These are phyloP conservation scores for Naegleria gruberi DNA, from an alignment of 208 protist species.

Conservation along the genomic window DNA sequence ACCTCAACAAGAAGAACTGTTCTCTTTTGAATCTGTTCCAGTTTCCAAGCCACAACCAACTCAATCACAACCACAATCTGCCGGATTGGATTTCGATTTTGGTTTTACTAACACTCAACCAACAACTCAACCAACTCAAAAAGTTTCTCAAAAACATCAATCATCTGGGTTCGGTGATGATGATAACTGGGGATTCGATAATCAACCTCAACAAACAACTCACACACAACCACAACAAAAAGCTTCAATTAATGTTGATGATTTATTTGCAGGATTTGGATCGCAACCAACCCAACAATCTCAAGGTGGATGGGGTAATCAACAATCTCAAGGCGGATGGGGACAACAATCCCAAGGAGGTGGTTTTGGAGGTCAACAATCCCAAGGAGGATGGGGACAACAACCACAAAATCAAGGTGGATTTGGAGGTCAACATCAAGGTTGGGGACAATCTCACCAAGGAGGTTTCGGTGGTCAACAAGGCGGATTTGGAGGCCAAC, in stretches of 20 bases:
- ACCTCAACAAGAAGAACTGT: background rate
- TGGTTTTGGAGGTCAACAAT: background rate
- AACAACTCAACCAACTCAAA: background rate
- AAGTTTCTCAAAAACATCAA: background rate
- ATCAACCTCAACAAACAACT: background rate
- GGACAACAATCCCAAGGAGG: background rate
- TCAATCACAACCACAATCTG: background rate
- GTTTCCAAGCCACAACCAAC: background rate
- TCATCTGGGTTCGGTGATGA: background rate
- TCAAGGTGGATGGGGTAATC: background rate
- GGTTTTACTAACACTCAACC: background rate
- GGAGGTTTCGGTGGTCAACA: background rate
- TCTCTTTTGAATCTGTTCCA: background rate
- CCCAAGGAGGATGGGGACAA: background rate
- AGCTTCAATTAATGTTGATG: background rate
- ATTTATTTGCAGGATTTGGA: slow-evolving; percentile 2
- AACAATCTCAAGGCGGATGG: background rate
- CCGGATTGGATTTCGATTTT: background rate
- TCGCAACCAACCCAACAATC: background rate
- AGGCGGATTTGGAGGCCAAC: background rate
- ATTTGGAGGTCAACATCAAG: background rate
- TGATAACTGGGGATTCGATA: background rate
- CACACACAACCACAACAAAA: background rate
- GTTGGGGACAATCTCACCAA: background rate
- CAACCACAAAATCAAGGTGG: background rate